These are phyloP conservation scores for Neonectria sp. DNA, from an alignment of 2,329 filamentous ascomycete genomes.

Conservation along the genomic window DNA sequence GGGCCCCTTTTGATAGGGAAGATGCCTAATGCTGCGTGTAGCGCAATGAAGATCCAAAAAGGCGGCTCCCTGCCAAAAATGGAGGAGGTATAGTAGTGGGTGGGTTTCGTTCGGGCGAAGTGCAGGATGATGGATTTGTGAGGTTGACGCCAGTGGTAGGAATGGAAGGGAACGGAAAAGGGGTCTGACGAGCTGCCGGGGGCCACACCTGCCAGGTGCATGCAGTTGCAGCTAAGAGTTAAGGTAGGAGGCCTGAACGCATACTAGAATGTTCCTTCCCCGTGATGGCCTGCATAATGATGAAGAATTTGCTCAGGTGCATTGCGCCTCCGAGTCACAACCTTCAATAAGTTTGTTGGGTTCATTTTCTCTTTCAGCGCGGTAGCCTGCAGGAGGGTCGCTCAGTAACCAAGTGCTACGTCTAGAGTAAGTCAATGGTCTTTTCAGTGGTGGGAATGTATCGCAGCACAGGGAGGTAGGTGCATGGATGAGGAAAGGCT, in stretches of 20 bases:
- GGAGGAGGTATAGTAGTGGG: neutral
- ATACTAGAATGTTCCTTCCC: constrained; percentile 1
- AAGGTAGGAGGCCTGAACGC: neutral
- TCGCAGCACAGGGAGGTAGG: neutral
- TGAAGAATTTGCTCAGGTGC: neutral
- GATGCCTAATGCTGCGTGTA: constrained; percentile 48
- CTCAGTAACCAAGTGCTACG: neutral
- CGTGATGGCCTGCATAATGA: neutral
- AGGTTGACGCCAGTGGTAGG: constrained; percentile 1
- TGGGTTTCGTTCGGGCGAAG: constrained; percentile 2
- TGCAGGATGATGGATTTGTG: constrained; percentile 31
- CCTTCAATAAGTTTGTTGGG: too few relatives aligned
- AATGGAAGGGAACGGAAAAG: constrained; percentile 7
- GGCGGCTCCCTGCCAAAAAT: constrained; percentile 33
- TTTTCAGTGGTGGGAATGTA: too few relatives aligned
- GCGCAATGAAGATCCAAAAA: constrained; percentile 48
- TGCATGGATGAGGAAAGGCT: neutral
- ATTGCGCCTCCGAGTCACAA: neutral
- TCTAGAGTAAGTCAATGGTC: neutral
- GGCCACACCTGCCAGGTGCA: constrained; percentile 9
- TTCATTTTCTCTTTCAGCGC: neutral
- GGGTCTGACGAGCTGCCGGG: neutral
- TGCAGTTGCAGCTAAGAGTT: neutral
- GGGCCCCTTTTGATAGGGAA: constrained; percentile 35
- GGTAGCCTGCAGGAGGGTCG: neutral